These are phyloP conservation scores for Phialophora tarda DNA, from an alignment of 2,329 filamentous ascomycete species.

Conservation along the genomic window DNA sequence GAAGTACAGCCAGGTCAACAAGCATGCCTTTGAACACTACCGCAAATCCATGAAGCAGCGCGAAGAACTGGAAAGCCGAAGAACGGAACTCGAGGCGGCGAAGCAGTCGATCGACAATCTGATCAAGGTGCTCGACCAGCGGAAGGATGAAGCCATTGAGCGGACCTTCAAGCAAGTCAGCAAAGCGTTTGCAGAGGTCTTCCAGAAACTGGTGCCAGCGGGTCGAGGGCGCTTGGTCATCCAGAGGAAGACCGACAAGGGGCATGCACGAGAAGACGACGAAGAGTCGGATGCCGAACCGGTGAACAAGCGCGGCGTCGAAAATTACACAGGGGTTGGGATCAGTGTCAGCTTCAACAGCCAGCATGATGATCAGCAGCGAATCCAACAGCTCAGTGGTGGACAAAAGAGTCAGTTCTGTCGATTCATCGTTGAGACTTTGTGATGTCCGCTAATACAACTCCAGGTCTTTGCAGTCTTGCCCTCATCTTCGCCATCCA, in stretches of 20 bases:
- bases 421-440: neutral
- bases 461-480: conserved; percentile 84
- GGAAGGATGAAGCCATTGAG: conserved; percentile 97
- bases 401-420: conserved; percentile 87
- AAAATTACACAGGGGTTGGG: conserved; percentile 94
- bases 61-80: conserved; percentile 80
- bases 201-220: conserved; percentile 91
- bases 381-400: conserved; percentile 94
- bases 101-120: conserved; percentile 89
- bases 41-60: conserved; percentile 94
- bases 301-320: conserved; percentile 68
- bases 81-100: conserved; percentile 83
- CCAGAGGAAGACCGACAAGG: conserved; percentile 82
- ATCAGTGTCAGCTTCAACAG: conserved; percentile 99
- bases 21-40: conserved; percentile 99
- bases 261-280: conserved; percentile 62
- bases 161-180: conserved; percentile 98
- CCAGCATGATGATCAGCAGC: conserved; percentile 96
- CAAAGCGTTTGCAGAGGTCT: conserved; percentile 88
- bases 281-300: conserved; percentile 69
- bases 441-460: conserved; percentile 28
- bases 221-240: conserved; percentile 91
- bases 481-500: conserved; percentile 99
- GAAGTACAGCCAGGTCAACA: conserved; percentile 87
- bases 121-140: conserved; percentile 87